Evolutionary conservation across 2,329 filamentous ascomycete genomes (phyloP), one percentile per base, ranked within the genome.

Genomic region (Pseudogymnoascus sp.): DNA sequence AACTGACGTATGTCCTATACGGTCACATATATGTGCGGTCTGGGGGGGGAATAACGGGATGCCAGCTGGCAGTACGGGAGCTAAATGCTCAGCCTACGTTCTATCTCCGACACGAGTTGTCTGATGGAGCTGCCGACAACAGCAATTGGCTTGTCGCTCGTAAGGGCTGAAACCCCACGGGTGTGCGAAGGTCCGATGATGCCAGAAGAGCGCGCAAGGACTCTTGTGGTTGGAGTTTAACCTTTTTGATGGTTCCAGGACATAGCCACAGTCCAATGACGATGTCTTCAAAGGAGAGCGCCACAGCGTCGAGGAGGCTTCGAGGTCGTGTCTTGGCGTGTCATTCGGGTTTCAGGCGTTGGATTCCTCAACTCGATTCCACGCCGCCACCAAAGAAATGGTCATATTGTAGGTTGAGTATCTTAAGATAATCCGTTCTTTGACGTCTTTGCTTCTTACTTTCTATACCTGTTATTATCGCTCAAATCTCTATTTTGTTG

Each of bases 81-180:
- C 25, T 56, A 11, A 56, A 56, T 31, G 46, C 46, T 34, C 46
- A 56, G 46, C 46, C 46, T 56, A 5, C 34, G 46, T 16, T 56
- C 46, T 31, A 56, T 56, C 46, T 56, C 46, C 21, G 23, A 56
- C 46, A 56, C 46, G 46, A 56, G 34, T 9, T 56, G 46, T 56
- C 46, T 56, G 46, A 56, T 34, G 46, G 46, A 56, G 46, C 46
- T 34, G 25, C n/a, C 28, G 12, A 34, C 46, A 56, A 18, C 46
- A 34, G 46, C 46, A 56, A 56, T 56, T 56, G 46, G 25, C 28
- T 11, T 18, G 46, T 18, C 28, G 46, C 46, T 31, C 25, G 46
- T 8, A 56, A 56, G 25, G 46, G 46, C 46, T 56, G 28, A 56
- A 56, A 56, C 46, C 46, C 23, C 46, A 34, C 46, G n/a, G 46